Conservation (phyloP, 306 rosid genomes). For the Begonia loranthoides region DNA sequence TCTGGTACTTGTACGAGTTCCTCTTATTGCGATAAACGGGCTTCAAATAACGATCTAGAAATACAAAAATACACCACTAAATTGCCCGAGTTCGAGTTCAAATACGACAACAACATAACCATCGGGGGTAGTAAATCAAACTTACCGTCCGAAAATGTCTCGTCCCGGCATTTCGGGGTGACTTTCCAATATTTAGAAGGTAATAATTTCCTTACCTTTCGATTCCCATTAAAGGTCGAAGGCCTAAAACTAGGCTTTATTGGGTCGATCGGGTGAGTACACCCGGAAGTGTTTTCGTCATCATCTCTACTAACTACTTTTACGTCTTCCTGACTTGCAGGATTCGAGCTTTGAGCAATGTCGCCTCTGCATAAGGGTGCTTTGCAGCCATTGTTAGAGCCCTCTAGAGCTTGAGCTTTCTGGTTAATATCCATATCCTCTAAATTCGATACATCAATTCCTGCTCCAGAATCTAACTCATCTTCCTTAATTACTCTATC, state of each 20-base stretch:
- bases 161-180: conserved; percentile 38
- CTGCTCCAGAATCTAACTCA: conserved; percentile 20
- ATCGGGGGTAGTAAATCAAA: not conserved
- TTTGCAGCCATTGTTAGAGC: conserved; percentile 36
- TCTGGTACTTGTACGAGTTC: conserved; percentile 42
- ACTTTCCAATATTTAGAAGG: conserved; percentile 64
- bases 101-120: not conserved
- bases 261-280: conserved; percentile 42
- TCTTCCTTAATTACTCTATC: conserved; percentile 24
- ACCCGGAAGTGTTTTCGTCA: conserved; percentile 78
- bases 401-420: conserved; percentile 26
- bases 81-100: not conserved
- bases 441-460: conserved; percentile 10
- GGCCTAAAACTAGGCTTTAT: conserved; percentile 37
- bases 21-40: conserved; percentile 36
- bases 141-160: conserved; percentile 38
- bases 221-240: conserved; percentile 35
- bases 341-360: conserved; percentile 32
- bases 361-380: not conserved
- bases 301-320: conserved; percentile 86
- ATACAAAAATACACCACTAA: conserved; percentile 7
- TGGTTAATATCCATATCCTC: conserved; percentile 29
- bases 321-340: conserved; percentile 38
- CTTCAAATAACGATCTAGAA: conserved; percentile 41
- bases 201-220: conserved; percentile 50